Evolutionary conservation across 352 stramenopile genomes (phyloP).

Genomic region (Phytophthora palmivora): DNA sequence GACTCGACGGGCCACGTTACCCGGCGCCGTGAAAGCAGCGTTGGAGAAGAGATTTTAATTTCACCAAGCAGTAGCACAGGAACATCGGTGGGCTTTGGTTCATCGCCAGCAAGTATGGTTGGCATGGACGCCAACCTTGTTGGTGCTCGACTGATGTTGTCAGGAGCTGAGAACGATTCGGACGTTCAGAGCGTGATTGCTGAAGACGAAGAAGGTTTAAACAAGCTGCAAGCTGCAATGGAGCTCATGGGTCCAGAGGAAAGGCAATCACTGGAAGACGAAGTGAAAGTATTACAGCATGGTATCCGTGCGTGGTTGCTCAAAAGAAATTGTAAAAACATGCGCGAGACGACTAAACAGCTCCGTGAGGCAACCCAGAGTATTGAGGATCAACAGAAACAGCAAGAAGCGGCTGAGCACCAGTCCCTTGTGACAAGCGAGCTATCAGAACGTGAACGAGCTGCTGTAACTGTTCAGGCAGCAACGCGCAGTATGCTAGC

Average conservation of each 20-base stretch:
- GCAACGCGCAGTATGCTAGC: slow-evolving; percentile 87
- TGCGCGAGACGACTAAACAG: slow-evolving; percentile 87
- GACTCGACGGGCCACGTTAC: slow-evolving; percentile 42
- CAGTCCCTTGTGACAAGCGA: slow-evolving; percentile 26
- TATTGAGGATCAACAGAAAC: slow-evolving; percentile 68
- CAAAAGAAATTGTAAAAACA: slow-evolving; percentile 88
- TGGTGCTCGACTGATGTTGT: slow-evolving; percentile 33
- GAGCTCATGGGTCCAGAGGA: slow-evolving; percentile 89
- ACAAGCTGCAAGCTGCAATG: slow-evolving; percentile 83
- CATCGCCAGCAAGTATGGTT: slow-evolving; percentile 35
- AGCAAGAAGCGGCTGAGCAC: slow-evolving; percentile 39
- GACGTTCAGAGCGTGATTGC: slow-evolving; percentile 88
- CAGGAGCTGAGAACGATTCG: slow-evolving; percentile 60
- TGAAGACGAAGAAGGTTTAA: slow-evolving; percentile 77
- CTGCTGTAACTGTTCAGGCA: slow-evolving; percentile 85
- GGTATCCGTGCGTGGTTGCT: slow-evolving; percentile 90
- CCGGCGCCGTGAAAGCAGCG: slow-evolving; percentile 60
- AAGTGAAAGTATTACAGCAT: slow-evolving; percentile 86
- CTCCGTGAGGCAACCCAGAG: slow-evolving; percentile 76
- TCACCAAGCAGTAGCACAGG: slow-evolving; percentile 35
- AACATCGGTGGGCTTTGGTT: slow-evolving; percentile 34
- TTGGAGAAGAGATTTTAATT: slow-evolving; percentile 55
- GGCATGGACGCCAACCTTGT: slow-evolving; percentile 35
- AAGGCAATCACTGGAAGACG: slow-evolving; percentile 83
- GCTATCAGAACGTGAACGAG: slow-evolving; percentile 67